Conservation (phyloP, 139 green algal genomes). For the Ettlia oleoabundans region DNA sequence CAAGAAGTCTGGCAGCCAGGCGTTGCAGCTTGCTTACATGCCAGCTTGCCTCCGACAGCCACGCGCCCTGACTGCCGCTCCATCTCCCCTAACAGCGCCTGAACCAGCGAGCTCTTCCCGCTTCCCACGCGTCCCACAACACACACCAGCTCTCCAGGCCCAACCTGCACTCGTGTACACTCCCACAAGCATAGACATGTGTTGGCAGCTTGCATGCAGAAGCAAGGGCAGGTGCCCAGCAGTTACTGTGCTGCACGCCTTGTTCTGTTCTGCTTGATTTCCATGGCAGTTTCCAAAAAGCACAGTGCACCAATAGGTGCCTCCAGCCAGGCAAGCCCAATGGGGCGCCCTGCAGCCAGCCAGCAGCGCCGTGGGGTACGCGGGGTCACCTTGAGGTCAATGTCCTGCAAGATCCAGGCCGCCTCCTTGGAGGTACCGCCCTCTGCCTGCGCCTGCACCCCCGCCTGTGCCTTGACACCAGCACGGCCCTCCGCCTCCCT, state of each 20-base stretch:
- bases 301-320: no score
- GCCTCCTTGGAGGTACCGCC: conserved; percentile 19
- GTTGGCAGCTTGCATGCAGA: no score
- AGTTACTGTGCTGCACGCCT: background rate
- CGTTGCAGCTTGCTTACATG: conserved; percentile 70
- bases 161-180: no score
- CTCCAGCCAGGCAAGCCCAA: no score
- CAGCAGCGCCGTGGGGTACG: no score
- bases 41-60: conserved; percentile 60
- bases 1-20: no score
- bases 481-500: no score
- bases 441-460: conserved; percentile 2
- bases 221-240: background rate
- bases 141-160: conserved; percentile 72
- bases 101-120: conserved; percentile 83
- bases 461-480: background rate
- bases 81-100: conserved; percentile 83
- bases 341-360: no score
- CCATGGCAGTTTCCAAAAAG: no score
- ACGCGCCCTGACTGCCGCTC: conserved; percentile 24
- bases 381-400: conserved; percentile 63
- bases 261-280: no score
- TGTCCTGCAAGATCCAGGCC: conserved; percentile 58
- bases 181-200: no score
- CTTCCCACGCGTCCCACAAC: conserved; percentile 85